phyloP scores from a whole-genome alignment of 2,329 filamentous ascomycete species.

The Neophaeococcomyces mojaviensis region DNA sequence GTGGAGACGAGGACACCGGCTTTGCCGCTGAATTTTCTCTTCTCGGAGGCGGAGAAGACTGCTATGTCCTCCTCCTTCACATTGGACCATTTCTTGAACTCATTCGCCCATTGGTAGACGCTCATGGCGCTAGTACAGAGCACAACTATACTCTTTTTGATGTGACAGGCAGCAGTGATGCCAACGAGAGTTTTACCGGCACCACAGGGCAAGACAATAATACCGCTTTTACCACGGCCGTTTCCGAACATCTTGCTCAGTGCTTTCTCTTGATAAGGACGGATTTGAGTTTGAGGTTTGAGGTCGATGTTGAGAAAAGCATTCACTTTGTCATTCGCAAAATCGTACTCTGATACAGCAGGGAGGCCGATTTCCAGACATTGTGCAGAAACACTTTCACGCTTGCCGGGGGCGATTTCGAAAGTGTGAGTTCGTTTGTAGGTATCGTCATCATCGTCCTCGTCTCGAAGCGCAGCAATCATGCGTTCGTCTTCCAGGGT shows the following conservation, averaged over 20 bases:
- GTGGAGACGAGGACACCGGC: constrained; percentile 96
- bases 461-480: constrained; percentile 56
- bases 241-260: constrained; percentile 99
- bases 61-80: constrained; percentile 89
- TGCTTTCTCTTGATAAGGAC: constrained; percentile 93
- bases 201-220: constrained; percentile 93
- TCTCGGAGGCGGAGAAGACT: constrained; percentile 89
- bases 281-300: constrained; percentile 79
- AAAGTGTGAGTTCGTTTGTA: constrained; percentile 87
- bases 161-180: constrained; percentile 96
- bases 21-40: constrained; percentile 74
- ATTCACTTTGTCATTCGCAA: constrained; percentile 82
- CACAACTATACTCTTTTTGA: constrained; percentile 93
- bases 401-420: constrained; percentile 73
- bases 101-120: constrained; percentile 90
- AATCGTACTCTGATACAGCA: constrained; percentile 94
- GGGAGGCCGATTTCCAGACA: constrained; percentile 82
- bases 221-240: constrained; percentile 89
- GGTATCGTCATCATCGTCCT: constrained; percentile 77
- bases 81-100: constrained; percentile 99
- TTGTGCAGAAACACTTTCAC: constrained; percentile 81
- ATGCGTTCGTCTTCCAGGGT: constrained; percentile 52
- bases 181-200: constrained; percentile 95
- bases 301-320: constrained; percentile 90
- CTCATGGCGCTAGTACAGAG: constrained; percentile 97